phyloP scores from a whole-genome alignment of 2,329 filamentous ascomycete genomes.

The Hypomyces perniciosus region DNA sequence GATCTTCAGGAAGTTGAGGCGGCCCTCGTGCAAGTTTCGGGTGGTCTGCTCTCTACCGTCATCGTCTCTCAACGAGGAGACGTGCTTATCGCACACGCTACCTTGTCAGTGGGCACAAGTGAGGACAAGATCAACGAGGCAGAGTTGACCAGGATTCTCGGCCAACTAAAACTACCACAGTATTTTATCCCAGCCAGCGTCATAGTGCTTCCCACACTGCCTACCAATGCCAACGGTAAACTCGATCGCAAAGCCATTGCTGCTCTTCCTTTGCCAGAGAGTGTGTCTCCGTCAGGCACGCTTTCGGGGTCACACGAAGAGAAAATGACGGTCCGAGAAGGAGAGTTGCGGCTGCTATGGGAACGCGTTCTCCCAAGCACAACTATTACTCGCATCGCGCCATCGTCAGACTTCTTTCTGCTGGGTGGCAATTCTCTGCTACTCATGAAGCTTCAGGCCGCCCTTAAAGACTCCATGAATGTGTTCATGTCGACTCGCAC shows the following conservation, averaged over 20 bases:
- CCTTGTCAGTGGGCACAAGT: no score
- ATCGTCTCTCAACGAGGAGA: neutral
- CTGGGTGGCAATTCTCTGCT: slow-evolving; percentile 33
- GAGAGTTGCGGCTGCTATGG: slow-evolving; percentile 13
- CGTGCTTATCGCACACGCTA: no score
- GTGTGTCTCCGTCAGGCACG: neutral
- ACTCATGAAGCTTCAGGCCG: slow-evolving; percentile 26
- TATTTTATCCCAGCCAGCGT: slow-evolving; percentile 29
- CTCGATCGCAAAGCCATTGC: slow-evolving; percentile 23
- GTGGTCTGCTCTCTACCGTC: slow-evolving; percentile 1
- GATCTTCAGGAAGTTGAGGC: slow-evolving; percentile 38
- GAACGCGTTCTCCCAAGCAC: slow-evolving; percentile 14
- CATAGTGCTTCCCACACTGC: slow-evolving; percentile 23
- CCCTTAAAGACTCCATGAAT: no score
- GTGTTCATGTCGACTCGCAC: no score
- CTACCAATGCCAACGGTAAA: slow-evolving; percentile 25
- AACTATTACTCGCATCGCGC: slow-evolving; percentile 1
- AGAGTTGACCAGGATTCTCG: no score
- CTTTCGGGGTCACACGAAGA: no score
- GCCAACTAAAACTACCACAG: slow-evolving; percentile 20
- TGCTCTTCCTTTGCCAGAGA: slow-evolving; percentile 17
- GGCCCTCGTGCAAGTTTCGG: slow-evolving; percentile 17
- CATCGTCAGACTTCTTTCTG: slow-evolving; percentile 28
- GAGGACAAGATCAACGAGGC: no score
- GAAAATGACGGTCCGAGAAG: slow-evolving; percentile 10